Evolutionary conservation across 441 rosid species (phyloP).

Genomic region (Metrosideros polymorpha): DNA sequence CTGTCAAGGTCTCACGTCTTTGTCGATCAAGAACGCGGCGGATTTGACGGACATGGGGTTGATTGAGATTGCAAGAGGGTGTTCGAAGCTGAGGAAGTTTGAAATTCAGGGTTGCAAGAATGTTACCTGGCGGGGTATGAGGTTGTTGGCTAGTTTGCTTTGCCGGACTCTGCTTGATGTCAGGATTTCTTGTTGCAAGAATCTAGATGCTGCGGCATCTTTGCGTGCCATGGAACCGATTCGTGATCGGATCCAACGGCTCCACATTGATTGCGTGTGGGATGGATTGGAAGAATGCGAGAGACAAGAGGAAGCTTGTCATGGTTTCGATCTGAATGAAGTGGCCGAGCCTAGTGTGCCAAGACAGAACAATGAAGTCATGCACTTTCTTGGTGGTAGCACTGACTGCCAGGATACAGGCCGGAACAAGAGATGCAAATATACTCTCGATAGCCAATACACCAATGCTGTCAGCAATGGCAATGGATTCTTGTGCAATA

Average conservation of each 20-base stretch:
- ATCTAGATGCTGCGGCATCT: constrained; percentile 47
- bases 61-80: constrained; percentile 78
- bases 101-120: constrained; percentile 79
- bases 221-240: constrained; percentile 60
- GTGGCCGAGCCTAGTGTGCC: not conserved
- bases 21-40: constrained; percentile 49
- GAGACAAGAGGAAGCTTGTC: not conserved
- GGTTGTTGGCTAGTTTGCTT: constrained; percentile 48
- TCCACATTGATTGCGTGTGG: constrained; percentile 88
- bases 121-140: constrained; percentile 59
- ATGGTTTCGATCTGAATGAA: constrained; percentile 18
- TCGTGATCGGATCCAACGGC: constrained; percentile 37
- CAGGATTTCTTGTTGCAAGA: constrained; percentile 63
- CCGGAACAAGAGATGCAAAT: constrained; percentile 42
- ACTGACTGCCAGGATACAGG: constrained; percentile 8
- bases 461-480: constrained; percentile 11
- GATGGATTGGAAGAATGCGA: constrained; percentile 22
- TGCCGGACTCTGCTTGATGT: constrained; percentile 45
- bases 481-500: constrained; percentile 30
- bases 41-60: constrained; percentile 79
- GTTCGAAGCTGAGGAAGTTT: constrained; percentile 46
- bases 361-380: not conserved
- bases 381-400: not conserved
- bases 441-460: constrained; percentile 14
- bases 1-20: constrained; percentile 44